Conservation (phyloP, 805 yeast species). For the Metschnikowia dekortorum region DNA sequence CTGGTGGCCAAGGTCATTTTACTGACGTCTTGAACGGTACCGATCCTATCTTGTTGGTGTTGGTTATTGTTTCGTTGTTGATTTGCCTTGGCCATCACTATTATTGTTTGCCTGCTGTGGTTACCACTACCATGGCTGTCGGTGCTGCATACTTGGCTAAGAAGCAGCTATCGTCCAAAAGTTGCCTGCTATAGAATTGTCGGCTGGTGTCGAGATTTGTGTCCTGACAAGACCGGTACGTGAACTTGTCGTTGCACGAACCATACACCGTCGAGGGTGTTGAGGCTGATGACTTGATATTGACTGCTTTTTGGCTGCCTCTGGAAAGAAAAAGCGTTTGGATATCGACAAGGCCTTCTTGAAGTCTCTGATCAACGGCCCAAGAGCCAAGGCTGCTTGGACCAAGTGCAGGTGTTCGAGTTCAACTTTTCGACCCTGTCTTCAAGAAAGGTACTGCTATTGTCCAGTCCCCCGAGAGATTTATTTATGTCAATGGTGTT, state of each 20-base stretch:
- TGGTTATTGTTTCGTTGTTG: conserved; percentile 88
- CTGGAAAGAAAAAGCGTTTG: conserved; percentile 96
- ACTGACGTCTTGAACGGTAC: conserved; percentile 97
- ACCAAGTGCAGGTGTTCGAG: conserved; percentile 89
- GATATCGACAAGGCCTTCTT: conserved; percentile 96
- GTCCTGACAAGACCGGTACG: conserved; percentile 98
- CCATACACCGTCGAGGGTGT: conserved; percentile 98
- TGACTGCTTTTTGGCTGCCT: conserved; percentile 96
- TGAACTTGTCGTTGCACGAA: conserved; percentile 90
- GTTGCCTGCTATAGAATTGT: conserved; percentile 92
- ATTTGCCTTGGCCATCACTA: conserved; percentile 91
- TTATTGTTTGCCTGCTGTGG: conserved; percentile 96
- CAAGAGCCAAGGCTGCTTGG: conserved; percentile 89
- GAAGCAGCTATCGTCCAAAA: conserved; percentile 97
- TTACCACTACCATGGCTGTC: conserved; percentile 98
- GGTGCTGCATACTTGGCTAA: conserved; percentile 98
- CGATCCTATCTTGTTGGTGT: conserved; percentile 84
- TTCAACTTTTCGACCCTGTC: conserved; percentile 97
- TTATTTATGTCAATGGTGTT: conserved; percentile 85
- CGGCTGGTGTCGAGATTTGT: conserved; percentile 97
- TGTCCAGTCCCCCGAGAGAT: conserved; percentile 93
- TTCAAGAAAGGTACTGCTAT: conserved; percentile 93
- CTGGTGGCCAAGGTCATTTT: conserved; percentile 92
- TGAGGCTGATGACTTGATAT: conserved; percentile 91
- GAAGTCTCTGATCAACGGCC: conserved; percentile 81